Percentiles rank a stretch among this genome's conserved stretches.
phyloP scores from a whole-genome alignment of 179 eudicot species.

The Spinacia oleracea region DNA sequence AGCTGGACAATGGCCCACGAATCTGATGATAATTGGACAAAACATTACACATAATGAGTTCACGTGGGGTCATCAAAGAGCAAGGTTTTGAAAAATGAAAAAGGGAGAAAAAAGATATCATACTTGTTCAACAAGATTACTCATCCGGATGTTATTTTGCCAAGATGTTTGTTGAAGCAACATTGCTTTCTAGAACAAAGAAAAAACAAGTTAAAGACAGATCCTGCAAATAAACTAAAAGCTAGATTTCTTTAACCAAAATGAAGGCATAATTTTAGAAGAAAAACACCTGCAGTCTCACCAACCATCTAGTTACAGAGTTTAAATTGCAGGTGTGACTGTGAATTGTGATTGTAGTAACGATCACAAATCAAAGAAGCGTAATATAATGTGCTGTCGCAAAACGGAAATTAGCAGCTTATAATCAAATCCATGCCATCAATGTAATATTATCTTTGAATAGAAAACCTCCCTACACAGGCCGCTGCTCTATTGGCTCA shows the following conservation, averaged over 20 bases:
- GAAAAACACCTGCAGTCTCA: not conserved
- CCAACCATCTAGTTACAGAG: too few relatives aligned
- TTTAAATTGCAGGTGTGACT: not conserved
- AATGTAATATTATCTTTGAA: too few relatives aligned
- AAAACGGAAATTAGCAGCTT: too few relatives aligned
- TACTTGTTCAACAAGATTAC: conserved; percentile 91
- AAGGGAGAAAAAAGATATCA: conserved; percentile 33
- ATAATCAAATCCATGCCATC: too few relatives aligned
- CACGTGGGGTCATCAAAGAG: conserved; percentile 6
- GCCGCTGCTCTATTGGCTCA: not conserved
- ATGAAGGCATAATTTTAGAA: not conserved
- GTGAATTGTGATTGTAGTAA: not conserved
- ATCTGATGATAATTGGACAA: conserved; percentile 48
- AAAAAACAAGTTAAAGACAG: conserved; percentile 7
- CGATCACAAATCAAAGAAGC: not conserved
- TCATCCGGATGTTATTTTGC: conserved; percentile 94
- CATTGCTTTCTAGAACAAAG: conserved; percentile 75
- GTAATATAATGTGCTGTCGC: too few relatives aligned
- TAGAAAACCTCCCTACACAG: too few relatives aligned
- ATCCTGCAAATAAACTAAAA: not conserved
- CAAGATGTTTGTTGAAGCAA: conserved; percentile 91
- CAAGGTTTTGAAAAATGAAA: conserved; percentile 7
- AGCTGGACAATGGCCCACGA: conserved; percentile 90
- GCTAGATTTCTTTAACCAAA: not conserved
- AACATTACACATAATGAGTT: conserved; percentile 15